Evolutionary conservation across 2,329 filamentous ascomycete genomes (phyloP).

Genomic region (Calonectria crousiana): DNA sequence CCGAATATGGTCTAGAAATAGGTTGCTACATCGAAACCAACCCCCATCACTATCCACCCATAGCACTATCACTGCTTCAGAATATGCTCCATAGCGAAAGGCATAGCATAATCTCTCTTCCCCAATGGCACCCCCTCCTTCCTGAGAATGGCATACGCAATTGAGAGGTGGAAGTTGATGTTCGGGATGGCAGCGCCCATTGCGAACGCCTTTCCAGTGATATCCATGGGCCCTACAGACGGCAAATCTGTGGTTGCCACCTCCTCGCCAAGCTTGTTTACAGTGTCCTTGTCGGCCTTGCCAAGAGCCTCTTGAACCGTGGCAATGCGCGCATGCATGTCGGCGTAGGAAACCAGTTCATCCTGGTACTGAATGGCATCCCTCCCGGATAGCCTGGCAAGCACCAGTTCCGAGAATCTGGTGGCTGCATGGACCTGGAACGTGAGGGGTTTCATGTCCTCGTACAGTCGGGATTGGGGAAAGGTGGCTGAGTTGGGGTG

Average conservation of each 20-base stretch:
- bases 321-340: conserved; percentile 47
- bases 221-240: conserved; percentile 31
- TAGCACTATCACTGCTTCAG: not conserved
- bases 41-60: not conserved
- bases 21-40: not conserved
- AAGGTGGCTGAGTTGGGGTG: conserved; percentile 45
- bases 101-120: conserved; percentile 61
- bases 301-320: conserved; percentile 39
- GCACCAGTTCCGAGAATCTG: conserved; percentile 39
- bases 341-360: conserved; percentile 45
- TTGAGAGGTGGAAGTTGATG: conserved; percentile 70
- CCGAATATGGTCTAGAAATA: not conserved
- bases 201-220: conserved; percentile 55
- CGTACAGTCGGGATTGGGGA: conserved; percentile 45
- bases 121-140: conserved; percentile 70
- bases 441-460: conserved; percentile 54
- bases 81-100: not conserved
- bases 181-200: conserved; percentile 64
- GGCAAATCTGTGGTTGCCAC: conserved; percentile 38
- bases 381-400: conserved; percentile 46
- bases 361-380: conserved; percentile 38
- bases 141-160: conserved; percentile 69
- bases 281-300: conserved; percentile 48
- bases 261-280: conserved; percentile 44
- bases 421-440: conserved; percentile 50